A percentile compares a stretch with the other conserved stretches of the same genome.
phyloP scores from a whole-genome alignment of 2,329 filamentous ascomycete species.

The Cercospora sp. region DNA sequence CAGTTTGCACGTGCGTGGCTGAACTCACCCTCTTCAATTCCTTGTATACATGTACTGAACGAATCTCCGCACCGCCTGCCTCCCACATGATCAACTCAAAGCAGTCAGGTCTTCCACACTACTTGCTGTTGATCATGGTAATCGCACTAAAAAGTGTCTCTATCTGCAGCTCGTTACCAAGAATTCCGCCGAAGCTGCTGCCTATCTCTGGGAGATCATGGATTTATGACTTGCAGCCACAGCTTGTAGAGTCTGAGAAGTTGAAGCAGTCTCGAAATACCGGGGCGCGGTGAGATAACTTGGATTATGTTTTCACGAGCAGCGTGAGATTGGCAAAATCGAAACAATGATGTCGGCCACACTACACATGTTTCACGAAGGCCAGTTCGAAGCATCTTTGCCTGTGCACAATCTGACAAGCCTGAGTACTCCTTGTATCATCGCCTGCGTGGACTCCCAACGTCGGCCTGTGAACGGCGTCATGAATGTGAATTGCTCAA shows the following conservation, averaged over 20 bases:
- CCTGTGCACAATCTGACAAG: not conserved
- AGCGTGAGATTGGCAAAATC: not conserved
- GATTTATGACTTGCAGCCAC: not conserved
- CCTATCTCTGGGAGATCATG: not conserved
- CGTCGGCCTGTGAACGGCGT: not conserved
- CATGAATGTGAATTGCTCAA: not conserved
- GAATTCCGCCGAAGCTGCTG: not conserved
- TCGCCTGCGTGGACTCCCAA: not conserved
- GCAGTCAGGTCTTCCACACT: not conserved
- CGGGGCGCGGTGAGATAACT: not conserved
- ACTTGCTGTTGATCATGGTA: not conserved
- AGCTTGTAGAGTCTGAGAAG: not conserved
- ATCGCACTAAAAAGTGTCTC: not conserved
- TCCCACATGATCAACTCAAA: not conserved
- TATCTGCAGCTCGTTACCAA: not conserved
- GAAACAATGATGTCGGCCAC: not conserved
- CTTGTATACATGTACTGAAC: not conserved
- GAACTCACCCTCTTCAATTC: not conserved
- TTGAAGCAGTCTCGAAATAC: not conserved
- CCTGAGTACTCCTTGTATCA: not conserved
- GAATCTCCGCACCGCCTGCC: not conserved
- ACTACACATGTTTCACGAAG: not conserved
- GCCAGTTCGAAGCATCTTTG: not conserved
- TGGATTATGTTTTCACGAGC: not conserved
- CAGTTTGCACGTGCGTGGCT: slow-evolving; percentile 8